Evolutionary conservation across 2,329 filamentous ascomycete genomes (phyloP), one percentile per base, ranked within the genome.

Genomic region (Diaporthe sp.): DNA sequence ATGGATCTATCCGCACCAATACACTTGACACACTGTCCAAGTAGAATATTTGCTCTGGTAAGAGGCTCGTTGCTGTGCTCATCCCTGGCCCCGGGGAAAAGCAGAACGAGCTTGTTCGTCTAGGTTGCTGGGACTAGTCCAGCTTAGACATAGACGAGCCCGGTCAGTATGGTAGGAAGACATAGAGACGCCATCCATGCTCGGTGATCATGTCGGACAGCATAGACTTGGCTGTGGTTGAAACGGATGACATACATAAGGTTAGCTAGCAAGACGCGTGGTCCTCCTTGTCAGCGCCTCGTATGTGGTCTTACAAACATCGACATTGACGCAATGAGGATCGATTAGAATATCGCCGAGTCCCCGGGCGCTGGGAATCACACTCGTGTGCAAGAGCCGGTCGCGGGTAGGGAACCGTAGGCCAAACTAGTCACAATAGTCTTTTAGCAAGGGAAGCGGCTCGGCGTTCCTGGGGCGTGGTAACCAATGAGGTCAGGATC

Each of bases 401-500:
- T 19, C 12, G 65, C 65, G 49, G 46, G n/a, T 13, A 44, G 25
- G 61, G 4, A 28, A 13, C 39, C 60, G 19, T 17, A 15, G 10
- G 61, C 9, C 61, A 22, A 31, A 10, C 28, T 22, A 51, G 44
- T 37, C 28, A 25, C 44, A 25, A 31, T 34, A 34, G 62, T 37
- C 31, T 39, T 25, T 31, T 49, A 34, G 31, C 65, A 42, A 70
- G 46, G 31, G 15, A 39, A 53, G 46, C 49, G 49, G 46, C 65
- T 39, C 31, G 46, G 65, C 31, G 65, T 70, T 55, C 46, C 65
- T 55, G n/a, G 34, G n/a, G 15, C 34, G 2, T 28, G 65, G 65
- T 70, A 70, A 70, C 65, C 65, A 70, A 70, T 70, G 46, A 31
- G 65, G 34, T 39, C n/a, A 8, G 49, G 65, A 70, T 55, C 65